Evolutionary conservation across 345 rosid genomes (phyloP).

Genomic region (Stellera chamaejasme): DNA sequence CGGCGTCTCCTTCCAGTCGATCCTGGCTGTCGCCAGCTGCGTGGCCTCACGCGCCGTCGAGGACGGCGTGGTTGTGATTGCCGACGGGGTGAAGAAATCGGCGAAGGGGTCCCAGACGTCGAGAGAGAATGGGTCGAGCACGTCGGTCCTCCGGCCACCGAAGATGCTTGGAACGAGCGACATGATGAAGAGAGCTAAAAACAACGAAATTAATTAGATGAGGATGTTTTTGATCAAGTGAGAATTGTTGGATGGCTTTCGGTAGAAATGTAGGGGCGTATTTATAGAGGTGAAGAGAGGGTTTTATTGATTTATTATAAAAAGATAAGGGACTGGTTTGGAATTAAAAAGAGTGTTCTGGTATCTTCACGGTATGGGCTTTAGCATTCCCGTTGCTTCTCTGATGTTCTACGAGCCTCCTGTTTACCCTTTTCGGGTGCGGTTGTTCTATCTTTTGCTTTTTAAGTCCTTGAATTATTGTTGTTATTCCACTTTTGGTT

Average conservation of each 20-base stretch:
- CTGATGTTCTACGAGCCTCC: too few relatives aligned
- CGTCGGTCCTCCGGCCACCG: not conserved
- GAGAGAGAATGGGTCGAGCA: slow-evolving; percentile 8
- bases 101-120: slow-evolving; percentile 7
- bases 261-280: too few relatives aligned
- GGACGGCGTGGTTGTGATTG: not conserved
- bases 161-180: slow-evolving; percentile 4
- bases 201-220: too few relatives aligned
- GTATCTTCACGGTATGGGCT: too few relatives aligned
- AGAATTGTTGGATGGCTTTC: too few relatives aligned
- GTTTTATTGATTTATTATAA: too few relatives aligned
- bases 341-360: too few relatives aligned
- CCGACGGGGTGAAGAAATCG: not conserved
- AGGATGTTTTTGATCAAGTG: too few relatives aligned
- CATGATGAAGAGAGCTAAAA: not conserved
- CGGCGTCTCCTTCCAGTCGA: slow-evolving; percentile 7
- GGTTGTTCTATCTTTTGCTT: not conserved
- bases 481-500: not conserved
- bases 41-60: not conserved
- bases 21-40: not conserved
- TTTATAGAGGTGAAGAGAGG: too few relatives aligned
- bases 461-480: not conserved
- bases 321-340: too few relatives aligned
- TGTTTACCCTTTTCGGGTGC: not conserved
- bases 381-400: too few relatives aligned